Percentiles rank a stretch among this genome's conserved stretches.
phyloP scores from a whole-genome alignment of 192 early-diverging fungal genomes.

The Gryganskiella cystojenkinii region DNA sequence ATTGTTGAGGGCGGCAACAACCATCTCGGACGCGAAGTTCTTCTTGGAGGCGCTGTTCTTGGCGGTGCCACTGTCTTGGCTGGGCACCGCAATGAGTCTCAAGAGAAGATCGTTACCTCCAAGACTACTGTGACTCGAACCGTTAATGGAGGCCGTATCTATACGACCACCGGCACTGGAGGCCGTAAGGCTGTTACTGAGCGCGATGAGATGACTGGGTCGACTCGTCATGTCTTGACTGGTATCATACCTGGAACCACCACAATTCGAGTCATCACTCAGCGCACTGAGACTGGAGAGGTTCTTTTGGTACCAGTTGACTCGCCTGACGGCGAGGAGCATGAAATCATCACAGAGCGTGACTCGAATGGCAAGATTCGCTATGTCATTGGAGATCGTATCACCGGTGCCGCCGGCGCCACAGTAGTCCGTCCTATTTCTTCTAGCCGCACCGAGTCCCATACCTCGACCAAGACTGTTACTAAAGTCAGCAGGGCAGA shows the following conservation, averaged over 20 bases:
- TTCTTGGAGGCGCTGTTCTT: constrained; percentile 8
- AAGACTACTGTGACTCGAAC: constrained; percentile 49
- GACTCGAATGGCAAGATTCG: constrained; percentile 41
- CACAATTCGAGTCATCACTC: constrained; percentile 46
- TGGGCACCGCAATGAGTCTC: constrained; percentile 8
- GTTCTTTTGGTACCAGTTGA: constrained; percentile 44
- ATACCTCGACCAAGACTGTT: constrained; percentile 44
- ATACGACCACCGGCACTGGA: constrained; percentile 43
- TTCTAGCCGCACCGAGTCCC: constrained; percentile 31
- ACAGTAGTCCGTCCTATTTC: constrained; percentile 5
- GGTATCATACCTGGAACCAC: constrained; percentile 29
- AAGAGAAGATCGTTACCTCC: constrained; percentile 18
- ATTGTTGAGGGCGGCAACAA: neutral
- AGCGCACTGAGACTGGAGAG: constrained; percentile 38
- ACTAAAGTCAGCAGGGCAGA: constrained; percentile 46
- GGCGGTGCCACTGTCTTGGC: constrained; percentile 7
- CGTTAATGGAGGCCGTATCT: constrained; percentile 36
- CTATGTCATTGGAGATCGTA: constrained; percentile 44
- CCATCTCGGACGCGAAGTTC: neutral
- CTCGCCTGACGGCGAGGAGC: constrained; percentile 34
- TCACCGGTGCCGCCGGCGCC: constrained; percentile 48
- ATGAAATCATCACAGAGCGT: constrained; percentile 35
- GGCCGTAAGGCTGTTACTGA: constrained; percentile 47
- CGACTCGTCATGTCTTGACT: constrained; percentile 32
- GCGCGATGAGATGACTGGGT: constrained; percentile 24